Base-by-base conservation (phyloP, 2,329 filamentous ascomycete species). In the Diaporthe ampelina region DNA sequence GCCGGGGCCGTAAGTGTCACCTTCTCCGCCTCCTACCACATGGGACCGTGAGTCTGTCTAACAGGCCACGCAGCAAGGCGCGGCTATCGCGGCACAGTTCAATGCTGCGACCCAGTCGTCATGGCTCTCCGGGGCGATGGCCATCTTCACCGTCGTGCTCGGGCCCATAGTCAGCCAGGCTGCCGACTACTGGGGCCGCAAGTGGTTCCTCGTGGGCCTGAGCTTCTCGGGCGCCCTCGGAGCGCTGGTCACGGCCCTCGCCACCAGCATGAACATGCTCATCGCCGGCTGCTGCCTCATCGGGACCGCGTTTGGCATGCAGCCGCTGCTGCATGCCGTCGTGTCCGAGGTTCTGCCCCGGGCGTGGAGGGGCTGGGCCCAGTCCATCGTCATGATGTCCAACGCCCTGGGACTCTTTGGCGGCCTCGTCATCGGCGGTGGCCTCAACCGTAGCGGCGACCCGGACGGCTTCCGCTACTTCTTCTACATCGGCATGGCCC, bases 101-200 rank as follows among this genome's bases (percentile, higher is more conserved):
- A 61, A 75, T 35, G 76, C 73, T 21, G 74, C 74, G 7, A 73
- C 69, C 54, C 77, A 79, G 32, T 76, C 77, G 10, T 78, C 81
- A 24, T 86, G 84, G 84, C 74, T 85, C 35, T 80, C 80, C 1
- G 78, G 80, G 7, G 73, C 80, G 15, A 81, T 86, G 71, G 79
- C 82, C 57, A 85, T 85, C 73, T 67, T 83, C 26, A 84, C 84
- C 1, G 80, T 80, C 9, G 81, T 84, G 13, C 77, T 83, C 13
- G 77, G 79, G 13, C 83, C 82, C 26, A 81, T 82, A 15, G 79
- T 84, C 15, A 82, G 82, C 17, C 84, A 85, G 74, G 84, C 82
- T 0, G 81, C 83, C 26, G 84, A 86, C 76, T 84, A 83, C 77
- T 85, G 83, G 84, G 84, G 84, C n/a, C 81, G 84, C 10, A 82